phyloP scores from a whole-genome alignment of 2,329 filamentous ascomycete species.

The Didymella lethalis region DNA sequence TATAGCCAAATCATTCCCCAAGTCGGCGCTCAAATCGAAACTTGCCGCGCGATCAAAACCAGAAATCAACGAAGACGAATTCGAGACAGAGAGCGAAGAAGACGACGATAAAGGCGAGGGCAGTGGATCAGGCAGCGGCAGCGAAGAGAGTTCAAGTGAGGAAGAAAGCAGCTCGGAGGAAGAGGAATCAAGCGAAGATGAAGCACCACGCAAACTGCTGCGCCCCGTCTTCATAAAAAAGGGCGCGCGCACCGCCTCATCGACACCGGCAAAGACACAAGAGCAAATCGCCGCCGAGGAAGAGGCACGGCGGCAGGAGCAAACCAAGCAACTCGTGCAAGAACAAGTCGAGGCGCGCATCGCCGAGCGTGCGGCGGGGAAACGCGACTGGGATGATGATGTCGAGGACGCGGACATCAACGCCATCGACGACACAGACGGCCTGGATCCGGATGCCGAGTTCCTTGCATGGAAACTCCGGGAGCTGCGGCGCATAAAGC shows the following conservation, averaged over 20 bases:
- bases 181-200: conserved; percentile 64
- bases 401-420: conserved; percentile 71
- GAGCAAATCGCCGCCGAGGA: conserved; percentile 58
- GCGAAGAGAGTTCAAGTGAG: conserved; percentile 31
- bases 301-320: conserved; percentile 69
- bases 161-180: conserved; percentile 58
- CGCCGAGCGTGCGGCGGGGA: conserved; percentile 75
- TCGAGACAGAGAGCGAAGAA: conserved; percentile 63
- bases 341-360: conserved; percentile 86
- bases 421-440: conserved; percentile 89
- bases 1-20: conserved; percentile 57
- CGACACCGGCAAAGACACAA: conserved; percentile 43
- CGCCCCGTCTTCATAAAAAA: conserved; percentile 75
- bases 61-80: conserved; percentile 60
- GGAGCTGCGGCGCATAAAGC: conserved; percentile 86
- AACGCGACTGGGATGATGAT: conserved; percentile 83
- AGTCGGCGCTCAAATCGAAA: conserved; percentile 53
- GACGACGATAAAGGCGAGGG: conserved; percentile 26
- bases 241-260: conserved; percentile 60
- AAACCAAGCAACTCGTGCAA: conserved; percentile 81
- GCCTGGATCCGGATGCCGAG: conserved; percentile 84
- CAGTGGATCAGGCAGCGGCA: conserved; percentile 24
- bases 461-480: conserved; percentile 92
- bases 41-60: conserved; percentile 51
- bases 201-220: conserved; percentile 64